Evolutionary conservation across 768 basidiomycete genomes (phyloP), one percentile per base, ranked within the genome.

Genomic region (Tylopilus balloui): DNA sequence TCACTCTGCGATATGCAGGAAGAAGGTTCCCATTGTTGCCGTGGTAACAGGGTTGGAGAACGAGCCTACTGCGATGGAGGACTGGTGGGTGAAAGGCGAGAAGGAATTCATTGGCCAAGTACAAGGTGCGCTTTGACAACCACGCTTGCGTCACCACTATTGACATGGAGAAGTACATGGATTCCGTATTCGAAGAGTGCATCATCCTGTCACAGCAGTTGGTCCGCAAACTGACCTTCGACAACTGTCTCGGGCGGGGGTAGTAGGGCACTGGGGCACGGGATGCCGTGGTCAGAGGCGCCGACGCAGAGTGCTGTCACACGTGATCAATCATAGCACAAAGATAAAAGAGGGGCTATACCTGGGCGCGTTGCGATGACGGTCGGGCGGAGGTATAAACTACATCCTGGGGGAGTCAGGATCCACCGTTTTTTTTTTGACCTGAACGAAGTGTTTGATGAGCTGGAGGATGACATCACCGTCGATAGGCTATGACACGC

Each of bases 381-480:
- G 6, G 84, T 92, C 20, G 90, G 86, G 39, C 93, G 84, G 56
- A 96, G 79, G 72, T 95, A 97, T 29, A 97, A 73, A 49, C 86
- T 89, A 66, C 89, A 81, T 13, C 86, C 92, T 2, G 79, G 73
- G 12, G 72, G 66, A 2, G 72, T 69, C 3, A 92, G 93, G 27
- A 96, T 90, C 92, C 93, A 96, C 11, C 84, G 79, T n/a, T 73
- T 67, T 37, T n/a, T 73, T 67, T 37, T 97, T 93, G 39, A 86
- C 54, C 35, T 63, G 47, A 42, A 88, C 81, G 50, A 97, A 78
- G 41, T 78, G 77, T 66, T 86, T 84, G 63, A 83, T 74, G 45
- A 81, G 70, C 36, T 69, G 67, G 32, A 77, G 71, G 25, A 81
- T 69, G 29, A 69, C 69, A 35, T 76, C 70, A 1, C 72, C 71